Percentiles rank a stretch among this genome's conserved stretches.
These are phyloP conservation scores for Mycena galericulata DNA, from an alignment of 768 basidiomycete species.

Conservation along the genomic window DNA sequence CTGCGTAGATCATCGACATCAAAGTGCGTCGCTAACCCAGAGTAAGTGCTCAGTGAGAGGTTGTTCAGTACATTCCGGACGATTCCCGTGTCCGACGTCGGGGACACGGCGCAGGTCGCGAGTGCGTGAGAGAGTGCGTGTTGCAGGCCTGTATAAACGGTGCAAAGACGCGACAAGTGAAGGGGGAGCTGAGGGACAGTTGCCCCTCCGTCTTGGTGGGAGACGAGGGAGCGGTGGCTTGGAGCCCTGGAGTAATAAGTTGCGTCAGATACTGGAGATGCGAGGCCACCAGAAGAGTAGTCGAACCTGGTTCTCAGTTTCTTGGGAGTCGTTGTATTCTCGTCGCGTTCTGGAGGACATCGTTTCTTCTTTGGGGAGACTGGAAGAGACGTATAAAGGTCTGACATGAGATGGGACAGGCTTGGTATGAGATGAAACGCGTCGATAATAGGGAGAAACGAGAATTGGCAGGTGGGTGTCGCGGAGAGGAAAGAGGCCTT, in stretches of 20 bases:
- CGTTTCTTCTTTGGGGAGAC: constrained; percentile 82
- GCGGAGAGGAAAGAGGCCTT: background rate
- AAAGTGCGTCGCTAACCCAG: constrained; percentile 74
- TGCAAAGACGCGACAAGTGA: constrained; percentile 71
- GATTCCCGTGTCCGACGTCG: constrained; percentile 78
- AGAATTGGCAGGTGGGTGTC: constrained; percentile 29
- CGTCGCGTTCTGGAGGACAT: constrained; percentile 62
- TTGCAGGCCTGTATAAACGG: constrained; percentile 77
- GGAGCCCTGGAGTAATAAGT: constrained; percentile 40
- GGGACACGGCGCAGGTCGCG: constrained; percentile 84
- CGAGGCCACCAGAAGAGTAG: constrained; percentile 39
- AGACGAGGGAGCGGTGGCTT: constrained; percentile 57
- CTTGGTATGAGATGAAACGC: constrained; percentile 34
- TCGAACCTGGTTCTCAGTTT: constrained; percentile 66
- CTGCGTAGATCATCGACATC: constrained; percentile 76
- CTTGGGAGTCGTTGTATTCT: constrained; percentile 76
- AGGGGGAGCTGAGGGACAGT: constrained; percentile 57
- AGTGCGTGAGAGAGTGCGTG: constrained; percentile 89
- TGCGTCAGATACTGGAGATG: background rate
- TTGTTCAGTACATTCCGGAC: constrained; percentile 86
- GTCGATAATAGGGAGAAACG: constrained; percentile 25
- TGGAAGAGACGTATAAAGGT: constrained; percentile 69
- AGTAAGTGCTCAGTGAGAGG: constrained; percentile 74
- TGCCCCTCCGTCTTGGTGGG: constrained; percentile 18
- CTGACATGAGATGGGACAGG: constrained; percentile 56